Percentiles rank a stretch among this genome's conserved stretches.
These are phyloP conservation scores for Solanum raphanifolium DNA, from an alignment of 257 asterid species.

Conservation along the genomic window DNA sequence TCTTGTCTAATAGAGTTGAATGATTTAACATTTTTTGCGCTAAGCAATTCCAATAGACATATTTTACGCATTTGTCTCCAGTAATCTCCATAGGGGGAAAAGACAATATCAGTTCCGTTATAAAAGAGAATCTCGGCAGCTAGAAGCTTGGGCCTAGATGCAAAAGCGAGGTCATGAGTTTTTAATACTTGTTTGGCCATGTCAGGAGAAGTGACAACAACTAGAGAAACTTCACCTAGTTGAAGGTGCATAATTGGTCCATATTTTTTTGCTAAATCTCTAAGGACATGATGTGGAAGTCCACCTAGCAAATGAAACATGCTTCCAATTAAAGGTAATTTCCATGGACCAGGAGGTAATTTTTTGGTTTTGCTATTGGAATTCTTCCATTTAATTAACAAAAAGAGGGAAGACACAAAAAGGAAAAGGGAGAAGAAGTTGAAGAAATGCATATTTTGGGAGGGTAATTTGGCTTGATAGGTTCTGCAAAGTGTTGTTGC, in stretches of 20 bases:
- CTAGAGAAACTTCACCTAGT: neutral
- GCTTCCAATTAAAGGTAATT: neutral
- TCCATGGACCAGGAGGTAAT: neutral
- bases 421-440: neutral
- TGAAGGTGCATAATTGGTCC: neutral
- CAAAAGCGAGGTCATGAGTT: neutral
- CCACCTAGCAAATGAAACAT: neutral
- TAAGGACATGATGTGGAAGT: neutral
- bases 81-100: neutral
- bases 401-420: neutral
- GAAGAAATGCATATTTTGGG: neutral
- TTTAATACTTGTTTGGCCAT: neutral
- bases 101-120: neutral
- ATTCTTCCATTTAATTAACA: neutral
- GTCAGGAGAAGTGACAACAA: neutral
- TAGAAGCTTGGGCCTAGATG: neutral
- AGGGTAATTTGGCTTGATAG: neutral
- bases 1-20: neutral
- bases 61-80: neutral
- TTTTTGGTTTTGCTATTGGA: neutral
- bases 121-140: neutral
- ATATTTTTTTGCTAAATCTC: neutral
- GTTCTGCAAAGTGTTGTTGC: neutral
- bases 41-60: neutral
- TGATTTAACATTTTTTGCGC: neutral